Conservation (phyloP, 805 yeast genomes). For the Candida andamanensis region DNA sequence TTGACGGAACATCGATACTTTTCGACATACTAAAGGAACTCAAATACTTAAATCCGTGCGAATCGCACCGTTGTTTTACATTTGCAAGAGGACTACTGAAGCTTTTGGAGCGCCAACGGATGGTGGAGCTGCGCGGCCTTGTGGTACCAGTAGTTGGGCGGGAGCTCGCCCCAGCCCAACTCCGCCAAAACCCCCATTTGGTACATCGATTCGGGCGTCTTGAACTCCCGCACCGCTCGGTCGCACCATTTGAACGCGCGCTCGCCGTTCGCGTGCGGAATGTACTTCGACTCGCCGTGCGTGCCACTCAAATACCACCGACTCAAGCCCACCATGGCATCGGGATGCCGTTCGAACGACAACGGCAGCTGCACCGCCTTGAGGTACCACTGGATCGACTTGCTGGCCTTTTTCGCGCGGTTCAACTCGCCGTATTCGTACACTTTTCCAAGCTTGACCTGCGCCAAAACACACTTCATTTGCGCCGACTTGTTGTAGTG, state of each 20-base stretch:
- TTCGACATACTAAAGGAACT: no score
- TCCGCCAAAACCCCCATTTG: slow-evolving; percentile 38
- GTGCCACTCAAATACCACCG: slow-evolving; percentile 38
- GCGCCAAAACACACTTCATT: slow-evolving; percentile 34
- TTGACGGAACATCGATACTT: no score
- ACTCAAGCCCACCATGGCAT: slow-evolving; percentile 41
- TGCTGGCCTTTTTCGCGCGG: slow-evolving; percentile 32
- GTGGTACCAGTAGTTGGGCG: slow-evolving; percentile 26
- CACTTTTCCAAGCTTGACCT: slow-evolving; percentile 37
- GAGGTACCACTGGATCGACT: slow-evolving; percentile 42
- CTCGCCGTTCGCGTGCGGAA: slow-evolving; percentile 32
- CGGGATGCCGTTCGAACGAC: slow-evolving; percentile 36
- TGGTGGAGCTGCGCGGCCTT: slow-evolving; percentile 34
- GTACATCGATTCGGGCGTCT: slow-evolving; percentile 33
- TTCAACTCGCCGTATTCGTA: slow-evolving; percentile 41
- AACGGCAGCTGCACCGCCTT: slow-evolving; percentile 38
- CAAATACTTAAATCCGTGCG: no score
- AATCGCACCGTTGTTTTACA: not conserved
- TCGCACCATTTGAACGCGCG: slow-evolving; percentile 41
- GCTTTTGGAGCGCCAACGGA: slow-evolving; percentile 21
- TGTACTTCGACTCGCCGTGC: slow-evolving; percentile 28
- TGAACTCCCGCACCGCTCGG: slow-evolving; percentile 35
- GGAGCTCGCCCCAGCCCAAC: slow-evolving; percentile 24
- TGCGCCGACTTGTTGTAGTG: slow-evolving; percentile 41
- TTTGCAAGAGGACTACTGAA: slow-evolving; percentile 10